These are phyloP conservation scores for Gentiana dahurica DNA, from an alignment of 257 asterid genomes.

Conservation along the genomic window DNA sequence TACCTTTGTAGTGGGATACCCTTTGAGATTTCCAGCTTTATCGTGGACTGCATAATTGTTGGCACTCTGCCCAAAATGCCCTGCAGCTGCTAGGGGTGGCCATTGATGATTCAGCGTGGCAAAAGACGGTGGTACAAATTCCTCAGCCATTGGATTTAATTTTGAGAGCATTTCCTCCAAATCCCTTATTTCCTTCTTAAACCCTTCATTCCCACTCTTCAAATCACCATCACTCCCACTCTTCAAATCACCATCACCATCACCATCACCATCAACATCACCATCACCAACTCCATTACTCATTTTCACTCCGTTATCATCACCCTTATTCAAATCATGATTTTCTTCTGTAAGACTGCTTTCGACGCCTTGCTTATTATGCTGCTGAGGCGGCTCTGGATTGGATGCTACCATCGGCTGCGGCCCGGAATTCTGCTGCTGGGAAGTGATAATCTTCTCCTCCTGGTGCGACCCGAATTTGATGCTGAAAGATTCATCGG, in stretches of 20 bases:
- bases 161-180: conserved; percentile 62
- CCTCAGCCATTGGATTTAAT: conserved; percentile 67
- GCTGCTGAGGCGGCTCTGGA: conserved; percentile 8
- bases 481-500: background rate
- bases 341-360: no score
- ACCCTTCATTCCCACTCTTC: no score
- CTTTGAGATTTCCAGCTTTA: conserved; percentile 33
- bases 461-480: conserved; percentile 5
- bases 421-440: background rate
- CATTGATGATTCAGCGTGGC: conserved; percentile 4
- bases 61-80: conserved; percentile 45
- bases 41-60: conserved; percentile 37
- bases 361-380: background rate
- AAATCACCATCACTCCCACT: no score
- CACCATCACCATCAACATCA: conserved; percentile 27
- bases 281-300: conserved; percentile 12
- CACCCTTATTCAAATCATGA: background rate
- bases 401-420: background rate
- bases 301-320: conserved; percentile 9
- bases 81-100: conserved; percentile 14
- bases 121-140: conserved; percentile 57
- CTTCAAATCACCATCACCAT: conserved; percentile 1
- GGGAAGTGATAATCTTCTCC: conserved; percentile 1
- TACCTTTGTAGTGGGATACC: conserved; percentile 56
- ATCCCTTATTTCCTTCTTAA: conserved; percentile 33